Conservation (phyloP, 2,329 filamentous ascomycete species). For the Venturia effusa region DNA sequence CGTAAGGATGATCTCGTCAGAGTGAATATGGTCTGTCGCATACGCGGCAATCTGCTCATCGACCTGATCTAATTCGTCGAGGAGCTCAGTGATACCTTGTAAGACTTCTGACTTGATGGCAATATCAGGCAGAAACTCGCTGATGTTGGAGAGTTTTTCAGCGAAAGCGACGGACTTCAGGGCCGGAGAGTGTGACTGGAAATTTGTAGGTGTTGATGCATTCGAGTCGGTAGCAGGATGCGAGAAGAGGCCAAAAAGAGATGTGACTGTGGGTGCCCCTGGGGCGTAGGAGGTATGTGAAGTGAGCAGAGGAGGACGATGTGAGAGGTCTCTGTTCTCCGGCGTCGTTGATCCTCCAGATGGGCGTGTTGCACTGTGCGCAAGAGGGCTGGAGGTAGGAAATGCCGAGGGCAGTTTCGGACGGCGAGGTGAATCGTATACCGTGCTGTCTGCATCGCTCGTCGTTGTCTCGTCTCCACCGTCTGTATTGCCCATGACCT, state of each 20-base stretch:
- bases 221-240: conserved; percentile 30
- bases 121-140: background rate
- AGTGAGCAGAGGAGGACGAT: conserved; percentile 51
- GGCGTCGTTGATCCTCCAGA: background rate
- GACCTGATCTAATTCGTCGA: conserved; percentile 86
- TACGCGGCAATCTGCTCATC: conserved; percentile 88
- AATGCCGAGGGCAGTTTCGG: conserved; percentile 30
- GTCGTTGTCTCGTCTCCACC: conserved; percentile 48
- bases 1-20: conserved; percentile 84
- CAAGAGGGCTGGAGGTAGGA: conserved; percentile 37
- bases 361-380: conserved; percentile 19
- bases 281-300: conserved; percentile 55
- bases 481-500: conserved; percentile 75
- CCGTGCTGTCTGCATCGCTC: conserved; percentile 41
- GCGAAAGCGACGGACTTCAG: conserved; percentile 7
- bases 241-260: conserved; percentile 81
- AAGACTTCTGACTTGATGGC: conserved; percentile 54
- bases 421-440: conserved; percentile 18
- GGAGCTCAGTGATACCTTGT: conserved; percentile 88
- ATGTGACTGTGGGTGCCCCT: conserved; percentile 45
- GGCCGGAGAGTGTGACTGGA: conserved; percentile 2
- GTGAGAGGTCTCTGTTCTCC: conserved; percentile 10
- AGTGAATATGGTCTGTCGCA: conserved; percentile 84
- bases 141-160: conserved; percentile 5
- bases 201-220: conserved; percentile 5